phyloP scores from a whole-genome alignment of 2,329 filamentous ascomycete genomes.

The Fusarium sp. region DNA sequence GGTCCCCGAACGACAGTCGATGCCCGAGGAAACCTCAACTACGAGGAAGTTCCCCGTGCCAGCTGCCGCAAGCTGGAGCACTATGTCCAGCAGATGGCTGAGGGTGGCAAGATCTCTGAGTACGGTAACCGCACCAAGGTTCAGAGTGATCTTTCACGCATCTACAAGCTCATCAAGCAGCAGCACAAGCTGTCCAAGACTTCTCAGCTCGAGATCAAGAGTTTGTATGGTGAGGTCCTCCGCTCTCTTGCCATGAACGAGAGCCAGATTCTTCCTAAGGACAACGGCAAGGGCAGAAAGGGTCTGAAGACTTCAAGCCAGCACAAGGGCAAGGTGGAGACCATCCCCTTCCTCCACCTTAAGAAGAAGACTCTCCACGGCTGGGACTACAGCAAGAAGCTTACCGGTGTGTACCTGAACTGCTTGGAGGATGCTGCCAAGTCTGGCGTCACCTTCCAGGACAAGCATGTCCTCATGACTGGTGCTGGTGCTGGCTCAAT shows the following conservation, averaged over 20 bases:
- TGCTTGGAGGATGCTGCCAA: slow-evolving; percentile 90
- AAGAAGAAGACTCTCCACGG: slow-evolving; percentile 94
- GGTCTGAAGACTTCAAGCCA: slow-evolving; percentile 63
- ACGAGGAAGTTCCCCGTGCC: slow-evolving; percentile 84
- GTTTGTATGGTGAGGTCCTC: slow-evolving; percentile 91
- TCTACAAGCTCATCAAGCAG: slow-evolving; percentile 98
- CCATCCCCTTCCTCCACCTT: slow-evolving; percentile 95
- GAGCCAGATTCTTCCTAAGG: slow-evolving; percentile 92
- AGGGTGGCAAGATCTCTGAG: slow-evolving; percentile 97
- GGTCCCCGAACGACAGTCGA: slow-evolving; percentile 94
- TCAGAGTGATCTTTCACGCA: slow-evolving; percentile 91
- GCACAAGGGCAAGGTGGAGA: slow-evolving; percentile 92
- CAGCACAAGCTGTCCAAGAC: slow-evolving; percentile 98
- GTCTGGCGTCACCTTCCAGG: slow-evolving; percentile 88
- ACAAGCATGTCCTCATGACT: slow-evolving; percentile 98
- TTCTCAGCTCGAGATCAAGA: slow-evolving; percentile 96
- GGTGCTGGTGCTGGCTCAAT: slow-evolving; percentile 98
- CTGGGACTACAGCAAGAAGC: slow-evolving; percentile 99
- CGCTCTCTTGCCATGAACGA: slow-evolving; percentile 98
- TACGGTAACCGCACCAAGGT: slow-evolving; percentile 99
- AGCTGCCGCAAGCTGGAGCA: slow-evolving; percentile 97
- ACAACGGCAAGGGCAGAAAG: slow-evolving; percentile 76
- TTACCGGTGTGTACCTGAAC: slow-evolving; percentile 92
- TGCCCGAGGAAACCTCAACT: slow-evolving; percentile 89
- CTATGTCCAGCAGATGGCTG: slow-evolving; percentile 98